Evolutionary conservation across 441 rosid genomes (phyloP), one percentile per base, ranked within the genome.

Genomic region (Gossypium davidsonii): DNA sequence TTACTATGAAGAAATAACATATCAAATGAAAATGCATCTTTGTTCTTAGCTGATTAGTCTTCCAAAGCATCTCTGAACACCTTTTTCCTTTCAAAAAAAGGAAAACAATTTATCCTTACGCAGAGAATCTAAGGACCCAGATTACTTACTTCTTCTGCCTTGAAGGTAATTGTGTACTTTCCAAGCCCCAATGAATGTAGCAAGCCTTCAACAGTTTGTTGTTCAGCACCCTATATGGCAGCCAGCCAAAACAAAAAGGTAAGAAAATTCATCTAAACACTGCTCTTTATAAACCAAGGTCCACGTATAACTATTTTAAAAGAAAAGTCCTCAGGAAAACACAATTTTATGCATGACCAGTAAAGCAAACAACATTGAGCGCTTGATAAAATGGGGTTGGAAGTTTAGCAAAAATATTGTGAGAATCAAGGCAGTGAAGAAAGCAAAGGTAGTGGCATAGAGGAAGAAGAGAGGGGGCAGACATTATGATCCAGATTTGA

Each of bases 81-180:
- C 44, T 10, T 14, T 60, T 58, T 1, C 0, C 14, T 5, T 14
- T 3, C 3, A 21, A 5, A 25, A 31, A 48, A 21, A 23, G 12
- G 57, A 67, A 44, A 51, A 39, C 12, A 31, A n/a, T 53, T 8
- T 6, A 51, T 1, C 60, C 25, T 51, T 37, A 28, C 15, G 2
- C 26, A 28, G 17, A 70, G 23, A 46, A 64, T 25, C 53, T 56
- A 66, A 23, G 55, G 67, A 37, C 37, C 17, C 15, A 2, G 69
- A 73, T 23, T 76, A 4, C 96, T 44, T 85, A 93, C 98, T 83
- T 91, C 96, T 83, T 93, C 98, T 53, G 89, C 89, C 90, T 91
- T 89, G 76, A 93, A 90, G 73, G 55, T 74, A 78, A 86, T 80
- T 46, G 81, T 84, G 82, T 89, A 93, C 85, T 84, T 91, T 71